phyloP scores from a whole-genome alignment of 352 stramenopile genomes.

The Aphanomyces invadans region DNA sequence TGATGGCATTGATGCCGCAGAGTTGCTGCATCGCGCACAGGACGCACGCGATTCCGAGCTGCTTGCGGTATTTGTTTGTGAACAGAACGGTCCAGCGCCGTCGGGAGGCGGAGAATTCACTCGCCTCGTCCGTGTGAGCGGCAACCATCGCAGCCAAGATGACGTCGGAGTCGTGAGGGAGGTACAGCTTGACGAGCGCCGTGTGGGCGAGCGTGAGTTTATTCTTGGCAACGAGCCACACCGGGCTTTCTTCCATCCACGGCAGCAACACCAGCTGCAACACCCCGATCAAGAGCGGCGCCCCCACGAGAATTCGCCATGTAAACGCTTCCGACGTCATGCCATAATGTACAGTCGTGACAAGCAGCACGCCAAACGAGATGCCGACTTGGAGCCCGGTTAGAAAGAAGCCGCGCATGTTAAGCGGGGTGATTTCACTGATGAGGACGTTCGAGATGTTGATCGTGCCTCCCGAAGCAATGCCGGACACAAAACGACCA shows the following conservation, averaged over 20 bases:
- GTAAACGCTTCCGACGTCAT: slow-evolving; percentile 29
- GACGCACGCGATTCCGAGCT: background rate
- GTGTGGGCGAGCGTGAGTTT: slow-evolving; percentile 27
- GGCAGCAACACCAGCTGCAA: slow-evolving; percentile 32
- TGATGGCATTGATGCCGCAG: slow-evolving; percentile 60
- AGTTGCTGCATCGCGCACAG: slow-evolving; percentile 37
- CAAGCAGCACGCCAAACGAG: slow-evolving; percentile 38
- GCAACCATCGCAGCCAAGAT: background rate
- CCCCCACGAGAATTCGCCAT: slow-evolving; percentile 49
- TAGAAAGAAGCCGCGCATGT: slow-evolving; percentile 32
- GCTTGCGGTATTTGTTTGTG: slow-evolving; percentile 10
- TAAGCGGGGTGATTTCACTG: slow-evolving; percentile 41
- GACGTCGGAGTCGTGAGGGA: background rate
- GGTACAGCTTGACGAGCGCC: slow-evolving; percentile 24
- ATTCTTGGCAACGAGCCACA: slow-evolving; percentile 37
- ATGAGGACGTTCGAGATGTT: slow-evolving; percentile 39
- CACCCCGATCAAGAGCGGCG: slow-evolving; percentile 34
- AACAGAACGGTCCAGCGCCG: background rate
- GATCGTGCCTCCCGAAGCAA: slow-evolving; percentile 24
- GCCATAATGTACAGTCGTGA: slow-evolving; percentile 28
- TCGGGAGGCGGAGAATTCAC: background rate
- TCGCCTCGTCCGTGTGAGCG: background rate
- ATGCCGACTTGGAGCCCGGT: slow-evolving; percentile 41
- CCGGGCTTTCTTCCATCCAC: slow-evolving; percentile 38
- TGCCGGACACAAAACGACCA: slow-evolving; percentile 28